Conservation (phyloP, 768 basidiomycete genomes). For the Phylloporus arenicola region DNA sequence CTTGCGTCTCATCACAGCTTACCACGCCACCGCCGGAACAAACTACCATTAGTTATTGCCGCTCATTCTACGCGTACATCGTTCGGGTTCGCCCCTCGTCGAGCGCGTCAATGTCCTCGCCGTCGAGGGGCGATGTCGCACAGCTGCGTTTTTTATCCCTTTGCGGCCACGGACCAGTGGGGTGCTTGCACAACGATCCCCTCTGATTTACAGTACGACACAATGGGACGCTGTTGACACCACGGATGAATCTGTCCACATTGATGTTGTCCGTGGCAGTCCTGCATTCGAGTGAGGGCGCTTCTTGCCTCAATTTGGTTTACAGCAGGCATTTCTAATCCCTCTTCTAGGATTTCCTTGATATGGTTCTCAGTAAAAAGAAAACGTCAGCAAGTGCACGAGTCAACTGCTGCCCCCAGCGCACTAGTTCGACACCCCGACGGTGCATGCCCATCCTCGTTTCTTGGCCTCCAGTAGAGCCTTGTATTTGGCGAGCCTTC, state of each 20-base stretch:
- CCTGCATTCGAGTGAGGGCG: background rate
- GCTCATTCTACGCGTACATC: background rate
- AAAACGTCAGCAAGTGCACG: background rate
- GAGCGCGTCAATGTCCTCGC: conserved; percentile 64
- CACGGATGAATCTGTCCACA: conserved; percentile 60
- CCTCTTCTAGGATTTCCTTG: conserved; percentile 20
- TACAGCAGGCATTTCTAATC: conserved; percentile 26
- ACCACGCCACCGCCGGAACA: conserved; percentile 20
- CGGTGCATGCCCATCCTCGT: conserved; percentile 34
- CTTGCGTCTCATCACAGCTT: conserved; percentile 14
- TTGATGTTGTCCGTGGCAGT: background rate
- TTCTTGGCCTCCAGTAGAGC: conserved; percentile 32
- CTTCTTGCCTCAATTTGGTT: conserved; percentile 25
- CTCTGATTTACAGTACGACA: conserved; percentile 58
- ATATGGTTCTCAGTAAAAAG: conserved; percentile 17
- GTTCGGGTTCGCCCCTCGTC: conserved; percentile 64
- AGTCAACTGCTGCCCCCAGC: background rate
- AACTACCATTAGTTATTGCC: no score
- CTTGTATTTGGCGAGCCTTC: conserved; percentile 37
- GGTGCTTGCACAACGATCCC: conserved; percentile 63
- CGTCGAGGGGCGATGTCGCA: conserved; percentile 52
- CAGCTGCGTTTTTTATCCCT: conserved; percentile 44
- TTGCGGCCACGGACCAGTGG: no score
- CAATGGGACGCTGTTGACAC: conserved; percentile 75
- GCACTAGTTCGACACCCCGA: conserved; percentile 49